Conservation (phyloP, 2,329 filamentous ascomycete species). For the Corinectria fuckeliana region DNA sequence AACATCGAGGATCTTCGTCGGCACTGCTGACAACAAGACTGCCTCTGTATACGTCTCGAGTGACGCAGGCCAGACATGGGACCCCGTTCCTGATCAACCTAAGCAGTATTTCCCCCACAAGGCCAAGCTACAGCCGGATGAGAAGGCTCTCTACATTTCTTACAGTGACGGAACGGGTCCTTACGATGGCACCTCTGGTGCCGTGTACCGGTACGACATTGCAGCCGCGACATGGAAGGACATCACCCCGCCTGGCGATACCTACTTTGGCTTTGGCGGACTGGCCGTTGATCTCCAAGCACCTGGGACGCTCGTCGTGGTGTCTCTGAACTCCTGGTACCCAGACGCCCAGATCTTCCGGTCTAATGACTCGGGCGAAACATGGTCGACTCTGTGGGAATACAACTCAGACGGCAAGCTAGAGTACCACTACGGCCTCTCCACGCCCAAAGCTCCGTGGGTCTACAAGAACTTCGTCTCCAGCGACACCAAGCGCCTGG, state of each 20-base stretch:
- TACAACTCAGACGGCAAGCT: conserved; percentile 47
- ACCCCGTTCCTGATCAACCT: conserved; percentile 56
- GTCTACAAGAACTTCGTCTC: conserved; percentile 57
- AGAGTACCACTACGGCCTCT: conserved; percentile 54
- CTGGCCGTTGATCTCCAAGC: conserved; percentile 59
- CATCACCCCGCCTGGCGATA: conserved; percentile 54
- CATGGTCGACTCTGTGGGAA: conserved; percentile 60
- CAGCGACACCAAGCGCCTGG: conserved; percentile 56
- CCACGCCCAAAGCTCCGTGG: conserved; percentile 61
- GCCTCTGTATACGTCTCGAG: conserved; percentile 61
- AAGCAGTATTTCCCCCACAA: conserved; percentile 61
- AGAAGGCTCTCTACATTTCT: conserved; percentile 61
- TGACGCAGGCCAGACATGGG: conserved; percentile 61
- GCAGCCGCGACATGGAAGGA: conserved; percentile 56
- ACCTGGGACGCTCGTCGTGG: conserved; percentile 63
- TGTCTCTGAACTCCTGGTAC: conserved; percentile 64
- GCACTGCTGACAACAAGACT: conserved; percentile 58
- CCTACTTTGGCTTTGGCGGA: conserved; percentile 62
- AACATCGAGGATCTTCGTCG: conserved; percentile 63
- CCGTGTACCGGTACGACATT: conserved; percentile 62
- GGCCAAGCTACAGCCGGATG: conserved; percentile 54
- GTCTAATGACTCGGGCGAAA: conserved; percentile 60
- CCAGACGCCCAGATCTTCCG: conserved; percentile 64
- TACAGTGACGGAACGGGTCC: conserved; percentile 63
- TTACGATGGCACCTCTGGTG: conserved; percentile 61